phyloP scores from a whole-genome alignment of 192 early-diverging fungal species.

The Podila epicladia region DNA sequence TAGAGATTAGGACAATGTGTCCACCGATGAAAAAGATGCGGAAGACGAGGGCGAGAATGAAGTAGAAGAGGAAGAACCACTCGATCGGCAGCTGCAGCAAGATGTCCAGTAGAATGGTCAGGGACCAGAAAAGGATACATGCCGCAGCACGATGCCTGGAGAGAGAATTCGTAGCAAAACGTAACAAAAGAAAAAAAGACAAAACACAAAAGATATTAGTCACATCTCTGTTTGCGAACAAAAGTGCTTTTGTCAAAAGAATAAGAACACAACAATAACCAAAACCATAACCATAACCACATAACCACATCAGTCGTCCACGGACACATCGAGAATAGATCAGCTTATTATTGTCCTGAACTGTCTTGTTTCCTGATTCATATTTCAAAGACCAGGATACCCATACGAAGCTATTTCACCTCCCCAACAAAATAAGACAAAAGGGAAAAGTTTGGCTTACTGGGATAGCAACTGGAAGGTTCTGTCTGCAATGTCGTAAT shows the following conservation, averaged over 20 bases:
- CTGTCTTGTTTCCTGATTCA: background rate
- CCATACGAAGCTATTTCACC: background rate
- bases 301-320: background rate
- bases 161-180: background rate
- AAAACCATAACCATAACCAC: background rate
- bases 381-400: background rate
- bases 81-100: slow-evolving; percentile 49
- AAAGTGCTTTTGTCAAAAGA: too few species aligned
- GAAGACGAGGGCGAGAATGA: slow-evolving; percentile 47
- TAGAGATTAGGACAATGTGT: slow-evolving; percentile 47
- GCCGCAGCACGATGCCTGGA: slow-evolving; percentile 48
- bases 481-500: slow-evolving; percentile 51
- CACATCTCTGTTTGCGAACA: background rate
- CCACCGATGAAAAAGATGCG: slow-evolving; percentile 51
- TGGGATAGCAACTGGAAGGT: slow-evolving; percentile 48
- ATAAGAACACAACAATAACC: too few species aligned
- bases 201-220: background rate
- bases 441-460: slow-evolving; percentile 5
- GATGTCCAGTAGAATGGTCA: slow-evolving; percentile 50
- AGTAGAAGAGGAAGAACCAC: slow-evolving; percentile 52
- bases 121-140: slow-evolving; percentile 48
- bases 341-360: too few species aligned
- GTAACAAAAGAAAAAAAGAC: too few species aligned
- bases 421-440: background rate
- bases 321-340: too few species aligned